These are phyloP conservation scores for Mortierella claussenii DNA, from an alignment of 192 early-diverging fungal genomes.

Conservation along the genomic window DNA sequence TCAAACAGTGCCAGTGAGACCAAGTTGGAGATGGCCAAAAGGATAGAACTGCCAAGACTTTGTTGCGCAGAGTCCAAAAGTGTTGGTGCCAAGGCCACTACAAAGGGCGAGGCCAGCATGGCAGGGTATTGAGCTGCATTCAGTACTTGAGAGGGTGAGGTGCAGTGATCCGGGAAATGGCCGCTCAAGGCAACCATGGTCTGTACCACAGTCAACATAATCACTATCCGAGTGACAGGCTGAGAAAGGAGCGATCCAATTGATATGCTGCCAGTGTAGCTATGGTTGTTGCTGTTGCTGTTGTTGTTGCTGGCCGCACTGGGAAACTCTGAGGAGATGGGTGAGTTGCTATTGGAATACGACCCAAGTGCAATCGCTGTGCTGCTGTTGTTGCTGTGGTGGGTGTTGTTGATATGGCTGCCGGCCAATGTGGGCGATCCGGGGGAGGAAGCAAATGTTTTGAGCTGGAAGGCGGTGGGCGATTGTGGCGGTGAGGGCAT, in stretches of 20 bases:
- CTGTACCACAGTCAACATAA: constrained; percentile 16
- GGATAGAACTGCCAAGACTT: constrained; percentile 12
- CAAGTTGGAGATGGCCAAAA: constrained; percentile 56
- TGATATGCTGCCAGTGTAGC: background rate
- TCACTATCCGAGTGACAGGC: constrained; percentile 20
- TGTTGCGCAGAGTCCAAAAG: constrained; percentile 15
- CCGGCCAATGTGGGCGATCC: background rate
- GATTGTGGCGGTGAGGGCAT: constrained; percentile 27
- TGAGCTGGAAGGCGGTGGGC: constrained; percentile 12
- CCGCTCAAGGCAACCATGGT: constrained; percentile 13
- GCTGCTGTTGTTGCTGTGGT: constrained; percentile 3
- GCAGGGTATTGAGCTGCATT: constrained; percentile 14
- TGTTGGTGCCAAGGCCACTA: constrained; percentile 19
- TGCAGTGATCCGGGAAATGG: constrained; percentile 33
- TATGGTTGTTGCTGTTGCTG: background rate
- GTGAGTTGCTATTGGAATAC: background rate
- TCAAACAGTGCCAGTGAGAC: constrained; percentile 61
- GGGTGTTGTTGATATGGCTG: background rate
- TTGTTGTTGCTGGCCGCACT: background rate
- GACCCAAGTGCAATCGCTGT: constrained; percentile 14
- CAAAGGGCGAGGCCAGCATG: constrained; percentile 30
- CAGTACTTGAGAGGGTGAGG: constrained; percentile 23
- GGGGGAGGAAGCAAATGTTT: constrained; percentile 3
- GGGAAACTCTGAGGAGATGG: background rate
- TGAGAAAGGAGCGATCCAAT: constrained; percentile 13